Evolutionary conservation across 2,329 filamentous ascomycete species (phyloP), one percentile per base, ranked within the genome.

Genomic region (Paradendryphiella salina): DNA sequence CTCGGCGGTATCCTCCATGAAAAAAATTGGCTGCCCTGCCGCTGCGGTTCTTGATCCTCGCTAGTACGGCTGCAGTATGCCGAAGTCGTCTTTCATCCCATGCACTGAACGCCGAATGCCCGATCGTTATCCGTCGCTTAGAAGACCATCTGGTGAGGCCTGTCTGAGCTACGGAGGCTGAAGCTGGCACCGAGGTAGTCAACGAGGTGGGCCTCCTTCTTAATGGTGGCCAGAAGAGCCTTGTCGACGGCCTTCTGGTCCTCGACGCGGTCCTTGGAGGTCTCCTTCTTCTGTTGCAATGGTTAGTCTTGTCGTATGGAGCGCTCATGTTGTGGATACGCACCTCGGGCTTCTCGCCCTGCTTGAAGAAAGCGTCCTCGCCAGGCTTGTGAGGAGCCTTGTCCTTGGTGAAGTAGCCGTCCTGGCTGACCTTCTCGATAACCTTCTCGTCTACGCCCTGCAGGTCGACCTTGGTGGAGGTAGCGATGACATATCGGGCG

Each of bases 131-230:
- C 63, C 66, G 59, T 60, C 67, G 55, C 58, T 63, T 96, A 99
- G 86, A 93, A 99, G 82, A 90, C 89, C 94, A 99, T 97, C 87
- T 96, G 90, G 83, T 99, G 94, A 81, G 94, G 94, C 88, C 93
- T 92, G 85, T 99, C 93, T 76, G 94, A 94, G 85, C 92, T 96
- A 82, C 93, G 89, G 80, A 99, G 87, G 86, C 89, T 95, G 89
- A 99, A 99, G 77, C 88, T 90, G 80, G 88, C 90, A 76, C 85
- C 85, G 72, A 99, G 90, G 86, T 99, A 99, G 82, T 87, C 90
- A 77, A 86, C 80, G 72, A 99, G 89, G 80, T 93, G 83, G 70
- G 91, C 88, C 79, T 96, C 91, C 87, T 97, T 96, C 89, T 97
- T 97, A 85, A 99, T 94, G 80, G 82, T 89, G 80, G 90, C 85